Evolutionary conservation across 129 eudicot species (phyloP).

Genomic region (Logfia minima): DNA sequence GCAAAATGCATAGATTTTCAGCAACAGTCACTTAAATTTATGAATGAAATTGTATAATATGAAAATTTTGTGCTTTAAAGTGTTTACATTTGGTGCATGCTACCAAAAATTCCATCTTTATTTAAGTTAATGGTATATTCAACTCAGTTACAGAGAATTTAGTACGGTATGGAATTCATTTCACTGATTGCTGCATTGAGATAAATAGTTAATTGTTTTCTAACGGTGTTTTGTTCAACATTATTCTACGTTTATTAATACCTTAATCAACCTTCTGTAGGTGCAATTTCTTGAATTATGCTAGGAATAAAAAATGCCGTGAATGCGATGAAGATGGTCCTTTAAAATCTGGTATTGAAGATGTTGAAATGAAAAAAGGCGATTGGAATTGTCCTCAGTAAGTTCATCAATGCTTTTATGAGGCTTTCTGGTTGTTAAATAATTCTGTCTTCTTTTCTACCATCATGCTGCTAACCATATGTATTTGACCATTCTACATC

Average conservation of each 20-base stretch:
- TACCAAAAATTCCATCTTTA: background rate
- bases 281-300: conserved; percentile 75
- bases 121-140: background rate
- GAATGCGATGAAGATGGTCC: conserved; percentile 62
- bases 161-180: background rate
- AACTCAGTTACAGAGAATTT: background rate
- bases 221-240: background rate
- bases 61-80: background rate
- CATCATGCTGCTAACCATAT: too few relatives aligned
- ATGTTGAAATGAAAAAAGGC: conserved; percentile 73
- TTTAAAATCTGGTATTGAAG: conserved; percentile 25
- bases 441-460: background rate
- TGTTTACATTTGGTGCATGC: background rate
- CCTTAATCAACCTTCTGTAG: conserved; percentile 43
- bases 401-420: conserved; percentile 32
- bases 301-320: conserved; percentile 61
- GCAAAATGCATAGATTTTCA: background rate
- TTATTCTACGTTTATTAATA: background rate
- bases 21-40: background rate
- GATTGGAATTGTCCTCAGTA: conserved; percentile 94
- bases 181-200: conserved; percentile 3
- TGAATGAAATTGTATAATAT: background rate
- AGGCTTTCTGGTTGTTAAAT: background rate
- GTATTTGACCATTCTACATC: background rate
- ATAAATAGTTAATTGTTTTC: conserved; percentile 2